Evolutionary conservation across 306 rosid genomes (phyloP), one percentile per base, ranked within the genome.

Genomic region (Ormosia semicastrata): DNA sequence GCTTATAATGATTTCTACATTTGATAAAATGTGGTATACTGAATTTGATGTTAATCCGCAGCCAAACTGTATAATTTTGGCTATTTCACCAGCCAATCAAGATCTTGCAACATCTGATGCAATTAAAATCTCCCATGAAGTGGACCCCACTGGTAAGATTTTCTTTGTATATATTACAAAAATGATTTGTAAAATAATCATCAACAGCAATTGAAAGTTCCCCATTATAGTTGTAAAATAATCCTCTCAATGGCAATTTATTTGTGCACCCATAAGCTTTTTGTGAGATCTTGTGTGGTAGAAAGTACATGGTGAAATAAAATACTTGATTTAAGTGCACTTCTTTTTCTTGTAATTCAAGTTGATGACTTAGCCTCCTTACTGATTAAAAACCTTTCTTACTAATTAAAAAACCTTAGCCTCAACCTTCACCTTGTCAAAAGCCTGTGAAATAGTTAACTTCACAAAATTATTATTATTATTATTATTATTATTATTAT

Each of bases 31-130:
- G 39, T 65, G 44, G 33, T 62, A 3, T 66, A 47, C 71, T 82
- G 56, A 82, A 82, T 24, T 67, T 82, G 44, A 60, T 82, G 37
- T 79, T 86, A 44, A 50, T 82, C 53, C 81, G 88, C 89, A 95
- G 98, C 98, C 98, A 43, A 95, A 95, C 86, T 90, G 97, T 88
- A 93, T 95, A 60, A 95, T 95, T 87, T 88, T 95, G 39, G 98
- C 98, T 8, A 90, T 94, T 77, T 94, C 98, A 69, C 98, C 98
- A 39, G 97, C 98, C 64, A 95, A 95, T 89, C 97, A 95, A 93
- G 98, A 95, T 88, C 94, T 95, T 81, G 98, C 98, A 72, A 95
- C 98, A 14, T 95, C 98, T 8, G 98, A 95, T 71, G 98, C 98
- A n/a, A 93, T 95, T 71, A 95, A 88, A 85, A 95, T 93, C 39